Evolutionary conservation across 176 grass and related monocot species (phyloP), one percentile per base, ranked within the genome.

Genomic region (Lolium rigidum): DNA sequence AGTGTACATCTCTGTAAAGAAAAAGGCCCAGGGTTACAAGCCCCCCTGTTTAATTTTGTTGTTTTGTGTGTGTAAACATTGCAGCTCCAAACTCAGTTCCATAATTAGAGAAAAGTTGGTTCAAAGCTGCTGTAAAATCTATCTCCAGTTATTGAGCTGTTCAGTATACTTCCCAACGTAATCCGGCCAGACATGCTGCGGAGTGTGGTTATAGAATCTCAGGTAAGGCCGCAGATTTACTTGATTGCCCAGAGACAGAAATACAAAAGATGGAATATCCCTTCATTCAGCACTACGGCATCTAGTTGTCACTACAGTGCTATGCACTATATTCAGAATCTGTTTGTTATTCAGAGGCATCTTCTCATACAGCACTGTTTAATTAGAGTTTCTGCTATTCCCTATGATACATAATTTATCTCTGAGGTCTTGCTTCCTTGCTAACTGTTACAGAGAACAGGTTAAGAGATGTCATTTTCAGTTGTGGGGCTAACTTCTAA

Each of bases 1-100:
- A 60, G 26, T 10, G 67, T 85, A 70, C 59, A 87, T 91, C 54
- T 71, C 58, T 70, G 77, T 54, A 77, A 81, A 85, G 70, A 54
- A 84, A 84, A 81, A 22, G 43, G 15, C 17, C 55, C 17, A 16
- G 1, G 12, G 7, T 60, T 80, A 43, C 61, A 70, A 61, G 81
- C 28, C 51, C 43, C 16, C 75, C 51, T 31, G 69, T 87, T 70
- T 60, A 59, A 17, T 80, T 82, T 76, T 76, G 6, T 15, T 60
- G 0, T 7, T 52, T 58, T 57, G 26, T 78, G 14, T 21, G 38
- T 15, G 46, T 8, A 88, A 88, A 81, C 43, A 50, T 50, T 46
- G 61, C 14, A 71, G 51, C 1, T 70, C 76, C 77, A 52, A 59
- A 72, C 9, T 66, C 48, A 55, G 22, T 43, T n/a, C 15, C 12